Evolutionary conservation across 192 early-diverging fungal species (phyloP).

Genomic region (Phlyctochytrium arcticum): DNA sequence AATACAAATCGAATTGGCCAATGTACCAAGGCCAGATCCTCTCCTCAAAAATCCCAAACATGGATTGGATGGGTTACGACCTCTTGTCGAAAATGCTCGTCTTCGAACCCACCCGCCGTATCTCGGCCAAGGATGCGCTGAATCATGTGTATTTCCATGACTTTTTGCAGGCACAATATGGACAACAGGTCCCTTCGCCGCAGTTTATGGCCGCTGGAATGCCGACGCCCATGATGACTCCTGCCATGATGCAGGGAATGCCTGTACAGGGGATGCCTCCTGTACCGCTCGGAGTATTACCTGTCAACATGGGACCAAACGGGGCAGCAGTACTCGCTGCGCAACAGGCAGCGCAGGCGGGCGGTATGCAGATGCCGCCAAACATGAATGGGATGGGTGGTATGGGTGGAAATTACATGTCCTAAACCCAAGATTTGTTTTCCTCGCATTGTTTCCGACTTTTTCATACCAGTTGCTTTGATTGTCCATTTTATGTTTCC

Average conservation of each 20-base stretch:
- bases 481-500: no score
- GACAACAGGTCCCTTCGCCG: background rate
- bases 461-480: no score
- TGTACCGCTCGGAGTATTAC: background rate
- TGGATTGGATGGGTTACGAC: slow-evolving; percentile 78
- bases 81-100: slow-evolving; percentile 71
- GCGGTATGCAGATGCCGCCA: background rate
- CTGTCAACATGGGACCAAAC: background rate
- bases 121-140: slow-evolving; percentile 76
- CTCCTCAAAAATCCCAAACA: slow-evolving; percentile 69
- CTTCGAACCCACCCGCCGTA: slow-evolving; percentile 74
- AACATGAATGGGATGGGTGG: background rate
- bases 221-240: slow-evolving; percentile 3
- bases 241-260: background rate
- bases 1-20: slow-evolving; percentile 78
- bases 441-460: no score
- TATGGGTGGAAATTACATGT: background rate
- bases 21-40: slow-evolving; percentile 66
- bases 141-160: slow-evolving; percentile 60
- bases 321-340: background rate
- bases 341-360: no score
- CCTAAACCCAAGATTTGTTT: no score
- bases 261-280: background rate
- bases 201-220: slow-evolving; percentile 3
- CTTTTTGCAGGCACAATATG: slow-evolving; percentile 42